Conservation (phyloP, 148 eudicot species). For the Dianthus caryophyllus region DNA sequence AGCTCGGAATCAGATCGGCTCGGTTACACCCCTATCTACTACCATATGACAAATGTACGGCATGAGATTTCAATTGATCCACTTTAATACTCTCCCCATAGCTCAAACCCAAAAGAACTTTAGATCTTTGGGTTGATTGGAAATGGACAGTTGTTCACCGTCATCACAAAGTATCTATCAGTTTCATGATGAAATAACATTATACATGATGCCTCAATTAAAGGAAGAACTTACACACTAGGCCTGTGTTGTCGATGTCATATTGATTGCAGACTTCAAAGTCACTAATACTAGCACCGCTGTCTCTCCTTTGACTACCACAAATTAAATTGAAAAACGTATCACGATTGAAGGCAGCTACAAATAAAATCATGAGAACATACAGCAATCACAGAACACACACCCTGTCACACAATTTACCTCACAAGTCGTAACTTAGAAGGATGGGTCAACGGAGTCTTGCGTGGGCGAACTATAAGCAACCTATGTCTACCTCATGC, state of each 20-base stretch:
- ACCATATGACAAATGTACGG: not conserved
- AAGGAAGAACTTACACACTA: constrained; percentile 65
- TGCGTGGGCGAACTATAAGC: not conserved
- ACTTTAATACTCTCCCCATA: not conserved
- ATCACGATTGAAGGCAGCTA: not conserved
- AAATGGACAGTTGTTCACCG: not conserved
- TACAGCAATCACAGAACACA: not conserved
- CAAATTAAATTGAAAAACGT: constrained; percentile 20
- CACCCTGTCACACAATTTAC: not conserved
- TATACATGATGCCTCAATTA: constrained; percentile 12
- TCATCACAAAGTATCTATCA: not conserved
- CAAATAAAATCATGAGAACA: not conserved
- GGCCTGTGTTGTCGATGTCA: constrained; percentile 90
- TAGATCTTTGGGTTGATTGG: not conserved
- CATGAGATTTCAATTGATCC: not conserved
- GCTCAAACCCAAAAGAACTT: not conserved
- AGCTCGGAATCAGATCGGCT: too few relatives aligned
- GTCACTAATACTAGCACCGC: constrained; percentile 45
- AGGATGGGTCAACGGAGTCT: not conserved
- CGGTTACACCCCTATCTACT: too few relatives aligned
- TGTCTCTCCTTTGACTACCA: constrained; percentile 66
- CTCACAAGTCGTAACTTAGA: not conserved
- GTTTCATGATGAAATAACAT: not conserved
- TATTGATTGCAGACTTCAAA: constrained; percentile 71
- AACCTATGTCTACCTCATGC: not conserved